Evolutionary conservation across 805 yeast genomes (phyloP).

Genomic region (Candida verbasci): DNA sequence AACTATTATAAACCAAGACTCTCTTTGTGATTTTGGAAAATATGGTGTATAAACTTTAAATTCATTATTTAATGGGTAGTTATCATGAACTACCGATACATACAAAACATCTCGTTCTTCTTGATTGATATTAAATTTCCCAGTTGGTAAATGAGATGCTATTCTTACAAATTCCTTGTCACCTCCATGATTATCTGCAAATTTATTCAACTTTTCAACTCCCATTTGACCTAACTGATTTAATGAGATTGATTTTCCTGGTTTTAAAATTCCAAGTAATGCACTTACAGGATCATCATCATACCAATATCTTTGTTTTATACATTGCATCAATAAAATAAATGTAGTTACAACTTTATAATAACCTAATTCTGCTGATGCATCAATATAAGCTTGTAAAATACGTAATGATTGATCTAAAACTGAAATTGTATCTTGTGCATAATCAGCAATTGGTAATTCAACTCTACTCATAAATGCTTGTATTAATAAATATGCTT

Average conservation of each 20-base stretch:
- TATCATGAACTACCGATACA: constrained; percentile 52
- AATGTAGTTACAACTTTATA: constrained; percentile 56
- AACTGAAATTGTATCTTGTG: constrained; percentile 90
- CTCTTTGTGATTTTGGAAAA: constrained; percentile 88
- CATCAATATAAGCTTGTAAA: constrained; percentile 87
- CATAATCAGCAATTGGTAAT: constrained; percentile 90
- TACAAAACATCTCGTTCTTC: constrained; percentile 25
- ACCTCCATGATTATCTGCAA: constrained; percentile 40
- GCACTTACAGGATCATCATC: constrained; percentile 66
- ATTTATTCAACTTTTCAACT: constrained; percentile 24
- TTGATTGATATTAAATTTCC: constrained; percentile 42
- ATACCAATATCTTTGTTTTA: constrained; percentile 86
- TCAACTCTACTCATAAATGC: constrained; percentile 69
- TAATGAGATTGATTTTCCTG: constrained; percentile 15
- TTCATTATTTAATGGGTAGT: constrained; percentile 47
- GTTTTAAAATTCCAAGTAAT: constrained; percentile 43
- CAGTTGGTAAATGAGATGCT: constrained; percentile 60
- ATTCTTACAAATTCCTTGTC: constrained; percentile 47
- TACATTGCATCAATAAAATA: constrained; percentile 71
- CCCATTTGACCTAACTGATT: constrained; percentile 41
- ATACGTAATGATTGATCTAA: constrained; percentile 93
- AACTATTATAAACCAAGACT: constrained; percentile 82
- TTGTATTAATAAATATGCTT: constrained; percentile 66
- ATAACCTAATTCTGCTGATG: constrained; percentile 79
- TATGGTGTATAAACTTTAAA: constrained; percentile 70